Conservation (phyloP, 305 asterid species). For the Fraxinus sp. region DNA sequence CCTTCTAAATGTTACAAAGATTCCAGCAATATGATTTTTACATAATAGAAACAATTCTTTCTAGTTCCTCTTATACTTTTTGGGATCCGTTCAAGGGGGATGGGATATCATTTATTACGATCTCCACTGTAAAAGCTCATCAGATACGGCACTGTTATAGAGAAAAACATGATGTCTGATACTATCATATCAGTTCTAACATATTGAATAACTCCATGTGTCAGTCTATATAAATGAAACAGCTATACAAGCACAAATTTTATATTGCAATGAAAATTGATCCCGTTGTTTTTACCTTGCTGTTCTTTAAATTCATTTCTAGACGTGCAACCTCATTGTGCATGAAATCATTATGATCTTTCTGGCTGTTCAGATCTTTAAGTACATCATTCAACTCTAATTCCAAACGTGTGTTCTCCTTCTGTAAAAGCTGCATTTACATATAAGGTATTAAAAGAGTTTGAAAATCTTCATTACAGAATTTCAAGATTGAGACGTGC, state of each 20-base stretch:
- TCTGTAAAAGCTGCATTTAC: slow-evolving; percentile 56
- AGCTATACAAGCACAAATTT: not conserved
- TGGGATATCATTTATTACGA: not conserved
- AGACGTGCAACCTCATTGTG: slow-evolving; percentile 50
- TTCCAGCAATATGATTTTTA: not conserved
- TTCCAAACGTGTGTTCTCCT: slow-evolving; percentile 56
- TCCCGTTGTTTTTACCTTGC: slow-evolving; percentile 48
- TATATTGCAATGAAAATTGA: not conserved
- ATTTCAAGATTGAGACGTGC: not conserved
- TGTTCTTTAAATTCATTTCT: slow-evolving; percentile 50
- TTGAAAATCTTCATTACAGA: not conserved
- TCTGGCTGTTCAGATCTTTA: slow-evolving; percentile 51
- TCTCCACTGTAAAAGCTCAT: not conserved
- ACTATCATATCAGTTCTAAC: not conserved
- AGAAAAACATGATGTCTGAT: not conserved
- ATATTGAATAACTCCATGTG: not conserved
- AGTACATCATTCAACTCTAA: slow-evolving; percentile 47
- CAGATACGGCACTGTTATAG: not conserved
- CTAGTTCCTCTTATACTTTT: not conserved
- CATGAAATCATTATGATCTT: slow-evolving; percentile 50
- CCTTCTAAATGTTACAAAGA: not conserved
- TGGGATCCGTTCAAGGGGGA: not conserved
- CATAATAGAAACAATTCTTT: not conserved
- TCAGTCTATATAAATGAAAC: not conserved
- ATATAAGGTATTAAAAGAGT: slow-evolving; percentile 9